Evolutionary conservation across 305 asterid species (phyloP).

Genomic region (Fraxinus latifolia): DNA sequence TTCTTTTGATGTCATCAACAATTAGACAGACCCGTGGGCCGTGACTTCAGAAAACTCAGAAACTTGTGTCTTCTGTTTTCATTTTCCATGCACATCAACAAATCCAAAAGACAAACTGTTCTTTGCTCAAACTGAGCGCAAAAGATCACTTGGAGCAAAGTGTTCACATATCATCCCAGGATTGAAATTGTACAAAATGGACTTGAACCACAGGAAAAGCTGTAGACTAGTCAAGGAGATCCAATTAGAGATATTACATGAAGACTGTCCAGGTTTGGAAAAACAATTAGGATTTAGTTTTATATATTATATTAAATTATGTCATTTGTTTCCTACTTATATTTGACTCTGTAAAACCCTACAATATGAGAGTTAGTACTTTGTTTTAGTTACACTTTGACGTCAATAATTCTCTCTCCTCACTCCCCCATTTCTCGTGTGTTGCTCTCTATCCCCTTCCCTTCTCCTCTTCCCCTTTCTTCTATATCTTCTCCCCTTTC

Average conservation of each 20-base stretch:
- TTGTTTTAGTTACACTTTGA: not conserved
- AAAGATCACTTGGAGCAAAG: not conserved
- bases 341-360: not conserved
- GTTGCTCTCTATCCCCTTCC: not conserved
- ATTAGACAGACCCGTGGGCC: not conserved
- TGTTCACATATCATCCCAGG: not conserved
- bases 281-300: not conserved
- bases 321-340: not conserved
- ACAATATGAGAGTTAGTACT: not conserved
- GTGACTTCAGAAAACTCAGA: not conserved
- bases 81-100: not conserved
- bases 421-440: not conserved
- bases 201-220: not conserved
- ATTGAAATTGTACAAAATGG: not conserved
- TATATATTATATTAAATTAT: not conserved
- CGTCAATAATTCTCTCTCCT: not conserved
- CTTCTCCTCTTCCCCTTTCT: not conserved
- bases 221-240: not conserved
- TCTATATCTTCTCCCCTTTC: not conserved
- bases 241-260: not conserved
- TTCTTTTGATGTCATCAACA: not conserved
- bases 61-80: not conserved
- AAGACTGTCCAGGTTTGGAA: not conserved
- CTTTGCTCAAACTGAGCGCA: not conserved
- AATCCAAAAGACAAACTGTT: not conserved